Base-by-base conservation (phyloP, 352 stramenopile genomes). In the Phytopythium cucurbitacearum region DNA sequence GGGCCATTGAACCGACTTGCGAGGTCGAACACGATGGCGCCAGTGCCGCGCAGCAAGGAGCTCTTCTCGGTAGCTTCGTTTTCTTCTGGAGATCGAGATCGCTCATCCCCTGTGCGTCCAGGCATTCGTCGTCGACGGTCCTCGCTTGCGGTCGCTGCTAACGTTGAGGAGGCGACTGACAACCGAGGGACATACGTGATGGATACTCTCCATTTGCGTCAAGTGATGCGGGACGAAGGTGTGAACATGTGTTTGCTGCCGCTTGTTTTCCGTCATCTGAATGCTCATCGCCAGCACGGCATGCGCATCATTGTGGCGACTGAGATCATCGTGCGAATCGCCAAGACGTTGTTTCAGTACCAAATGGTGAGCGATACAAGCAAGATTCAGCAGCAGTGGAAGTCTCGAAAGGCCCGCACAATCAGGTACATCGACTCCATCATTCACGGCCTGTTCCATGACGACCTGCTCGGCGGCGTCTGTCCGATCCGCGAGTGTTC, bases 301-400 rank as follows among this genome's bases (percentile, higher is more conserved):
- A 59, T 86, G 6, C 55, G 64, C 40, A 60, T 80, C 9, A 56
- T 94, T 5, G 71, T 94, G 7, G 79, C 83, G 11, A 68, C 69
- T 38, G 77, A 91, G 39, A 90, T 94, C 16, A 44, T 94, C 33
- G 65, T 74, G 41, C 73, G 84, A 35, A 41, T 94, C 32, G 84
- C 84, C 3, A 94, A 92, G 59, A 80, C 75, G 1, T 40, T 92
- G 7, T 89, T 94, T 39, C 73, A 73, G 4, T 89, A 80, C 35
- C 67, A 70, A 7, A 64, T 90, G 49, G 61, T 80, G 1, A 74
- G 84, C 40, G 71, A 89, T 59, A 46, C 72, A 6, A 73, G 60
- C 5, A 67, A 64, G 8, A 60, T 65, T 0, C 69, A 56, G 3
- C 85, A 62, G 47, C 67, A 67, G 6, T 89, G 80, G 80, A 67